These are phyloP conservation scores for Cardamine occulta DNA, from an alignment of 345 rosid species.

Conservation along the genomic window DNA sequence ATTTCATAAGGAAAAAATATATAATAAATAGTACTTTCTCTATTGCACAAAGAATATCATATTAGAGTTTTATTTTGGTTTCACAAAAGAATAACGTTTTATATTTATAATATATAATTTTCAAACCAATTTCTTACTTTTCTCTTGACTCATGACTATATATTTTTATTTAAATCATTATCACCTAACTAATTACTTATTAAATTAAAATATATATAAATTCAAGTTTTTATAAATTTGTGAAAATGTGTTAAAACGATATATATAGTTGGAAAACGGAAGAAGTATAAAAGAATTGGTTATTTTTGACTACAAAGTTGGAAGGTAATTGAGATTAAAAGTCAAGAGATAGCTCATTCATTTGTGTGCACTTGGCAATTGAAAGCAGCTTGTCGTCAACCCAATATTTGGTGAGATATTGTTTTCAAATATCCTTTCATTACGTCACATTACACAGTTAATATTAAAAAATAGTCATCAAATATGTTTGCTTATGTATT, in stretches of 20 bases:
- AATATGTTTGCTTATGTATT: not conserved
- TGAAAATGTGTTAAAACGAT: no score
- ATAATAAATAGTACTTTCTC: not conserved
- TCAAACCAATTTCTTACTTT: not conserved
- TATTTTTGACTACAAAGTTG: not conserved
- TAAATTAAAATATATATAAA: no score
- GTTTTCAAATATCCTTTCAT: not conserved
- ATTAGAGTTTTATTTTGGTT: no score
- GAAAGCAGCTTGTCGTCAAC: slow-evolving; percentile 22
- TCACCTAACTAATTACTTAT: no score
- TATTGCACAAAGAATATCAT: no score
- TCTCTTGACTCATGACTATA: not conserved
- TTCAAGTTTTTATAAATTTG: no score
- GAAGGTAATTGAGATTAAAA: not conserved
- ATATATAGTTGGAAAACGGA: no score
- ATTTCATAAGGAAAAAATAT: not conserved
- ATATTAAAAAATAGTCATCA: not conserved
- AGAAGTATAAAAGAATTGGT: not conserved
- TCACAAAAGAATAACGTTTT: no score
- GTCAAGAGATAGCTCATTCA: slow-evolving; percentile 22
- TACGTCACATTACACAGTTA: not conserved
- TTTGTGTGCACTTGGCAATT: slow-evolving; percentile 12
- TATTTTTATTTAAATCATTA: no score
- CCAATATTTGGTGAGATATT: not conserved
- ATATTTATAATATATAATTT: no score